phyloP scores from a whole-genome alignment of 148 eudicot genomes.

The Amaranthus cruentus region DNA sequence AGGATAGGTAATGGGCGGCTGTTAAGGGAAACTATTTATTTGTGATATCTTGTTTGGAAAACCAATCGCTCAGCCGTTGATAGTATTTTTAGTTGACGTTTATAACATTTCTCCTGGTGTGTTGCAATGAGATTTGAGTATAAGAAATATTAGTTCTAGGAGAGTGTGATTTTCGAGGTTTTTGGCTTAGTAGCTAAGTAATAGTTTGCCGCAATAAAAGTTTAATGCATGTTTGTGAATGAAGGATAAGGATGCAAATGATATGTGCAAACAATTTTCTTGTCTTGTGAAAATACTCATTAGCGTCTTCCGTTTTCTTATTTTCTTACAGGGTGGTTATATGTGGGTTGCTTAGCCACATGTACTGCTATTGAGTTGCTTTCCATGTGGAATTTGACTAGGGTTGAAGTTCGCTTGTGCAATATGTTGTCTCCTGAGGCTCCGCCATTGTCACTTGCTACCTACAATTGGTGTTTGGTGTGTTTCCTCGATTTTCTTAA shows the following conservation, averaged over 20 bases:
- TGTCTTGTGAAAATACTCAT: background rate
- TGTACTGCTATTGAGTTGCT: constrained; percentile 79
- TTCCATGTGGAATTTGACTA: constrained; percentile 96
- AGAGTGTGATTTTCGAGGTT: background rate
- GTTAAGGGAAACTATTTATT: background rate
- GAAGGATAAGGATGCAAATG: background rate
- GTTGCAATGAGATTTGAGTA: background rate
- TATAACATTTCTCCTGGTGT: background rate
- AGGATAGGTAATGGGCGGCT: too few relatives aligned
- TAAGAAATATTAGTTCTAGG: background rate
- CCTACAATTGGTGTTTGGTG: constrained; percentile 94
- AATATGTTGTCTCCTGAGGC: constrained; percentile 93
- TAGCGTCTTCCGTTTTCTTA: background rate
- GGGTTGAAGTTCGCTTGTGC: constrained; percentile 87
- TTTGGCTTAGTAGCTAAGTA: background rate
- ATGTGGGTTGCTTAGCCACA: constrained; percentile 49
- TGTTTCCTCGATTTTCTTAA: constrained; percentile 27
- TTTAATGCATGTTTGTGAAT: background rate
- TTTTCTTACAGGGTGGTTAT: constrained; percentile 47
- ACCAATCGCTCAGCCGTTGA: background rate
- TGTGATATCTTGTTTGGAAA: background rate
- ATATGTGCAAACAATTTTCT: background rate
- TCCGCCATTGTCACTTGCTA: constrained; percentile 72
- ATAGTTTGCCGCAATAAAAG: background rate
- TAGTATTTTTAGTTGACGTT: background rate